Evolutionary conservation across 495 filamentous ascomycete species (phyloP).

Genomic region (Penicillium soppii): DNA sequence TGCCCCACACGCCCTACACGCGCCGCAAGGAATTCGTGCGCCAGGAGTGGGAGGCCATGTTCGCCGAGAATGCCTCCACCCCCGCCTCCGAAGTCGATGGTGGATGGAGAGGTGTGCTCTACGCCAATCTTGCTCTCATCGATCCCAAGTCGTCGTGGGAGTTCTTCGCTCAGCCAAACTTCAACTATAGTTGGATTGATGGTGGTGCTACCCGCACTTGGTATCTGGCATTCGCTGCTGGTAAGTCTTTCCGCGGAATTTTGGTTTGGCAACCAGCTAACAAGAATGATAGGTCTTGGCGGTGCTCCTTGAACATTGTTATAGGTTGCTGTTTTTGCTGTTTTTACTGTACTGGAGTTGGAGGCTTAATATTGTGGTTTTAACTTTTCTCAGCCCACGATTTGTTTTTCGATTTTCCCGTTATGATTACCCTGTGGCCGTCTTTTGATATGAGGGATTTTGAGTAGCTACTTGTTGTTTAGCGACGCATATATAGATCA

Average conservation of each 20-base stretch:
- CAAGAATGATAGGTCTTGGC: constrained; percentile 24
- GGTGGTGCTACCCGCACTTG: constrained; percentile 84
- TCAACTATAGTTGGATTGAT: constrained; percentile 74
- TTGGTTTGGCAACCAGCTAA: no score
- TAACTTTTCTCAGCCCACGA: neutral
- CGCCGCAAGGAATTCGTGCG: constrained; percentile 68
- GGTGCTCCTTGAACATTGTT: constrained; percentile 9
- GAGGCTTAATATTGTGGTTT: neutral
- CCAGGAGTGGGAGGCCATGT: constrained; percentile 85
- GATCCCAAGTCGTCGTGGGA: constrained; percentile 68
- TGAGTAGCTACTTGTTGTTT: neutral
- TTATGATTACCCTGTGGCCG: no score
- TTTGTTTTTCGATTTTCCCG: no score
- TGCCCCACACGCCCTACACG: constrained; percentile 67
- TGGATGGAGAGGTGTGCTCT: constrained; percentile 86
- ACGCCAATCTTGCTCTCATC: constrained; percentile 75
- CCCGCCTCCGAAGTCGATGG: constrained; percentile 60
- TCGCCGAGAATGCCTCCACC: constrained; percentile 44
- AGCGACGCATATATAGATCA: neutral
- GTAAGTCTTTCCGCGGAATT: constrained; percentile 37
- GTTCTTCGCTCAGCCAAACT: constrained; percentile 68
- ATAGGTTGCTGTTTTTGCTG: neutral
- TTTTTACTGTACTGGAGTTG: neutral
- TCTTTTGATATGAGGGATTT: neutral
- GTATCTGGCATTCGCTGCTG: constrained; percentile 82